Percentiles rank a stretch among this genome's conserved stretches.
phyloP scores from a whole-genome alignment of 2,329 filamentous ascomycete species.

The Ambrosiella beaveri region DNA sequence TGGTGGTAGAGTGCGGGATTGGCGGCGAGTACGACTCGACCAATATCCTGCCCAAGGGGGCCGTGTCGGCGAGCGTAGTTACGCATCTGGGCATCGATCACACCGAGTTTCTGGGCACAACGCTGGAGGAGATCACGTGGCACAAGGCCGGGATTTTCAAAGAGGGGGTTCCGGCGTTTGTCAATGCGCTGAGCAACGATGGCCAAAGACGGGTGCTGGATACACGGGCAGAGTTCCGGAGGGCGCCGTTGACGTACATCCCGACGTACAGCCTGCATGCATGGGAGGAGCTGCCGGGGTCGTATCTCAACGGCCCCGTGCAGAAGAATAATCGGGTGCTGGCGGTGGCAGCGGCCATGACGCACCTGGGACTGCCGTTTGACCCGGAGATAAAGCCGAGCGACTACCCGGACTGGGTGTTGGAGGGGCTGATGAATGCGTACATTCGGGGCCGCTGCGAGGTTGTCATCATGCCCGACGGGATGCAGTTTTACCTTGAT shows the following conservation, averaged over 20 bases:
- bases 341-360: slow-evolving; percentile 36
- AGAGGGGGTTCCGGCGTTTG: slow-evolving; percentile 27
- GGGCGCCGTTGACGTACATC: slow-evolving; percentile 26
- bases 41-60: slow-evolving; percentile 51
- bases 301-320: slow-evolving; percentile 31
- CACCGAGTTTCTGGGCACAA: slow-evolving; percentile 59
- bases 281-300: slow-evolving; percentile 26
- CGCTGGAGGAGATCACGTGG: slow-evolving; percentile 70
- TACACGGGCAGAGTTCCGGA: slow-evolving; percentile 41
- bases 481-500: slow-evolving; percentile 62
- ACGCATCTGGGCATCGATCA: slow-evolving; percentile 78
- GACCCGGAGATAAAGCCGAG: neutral
- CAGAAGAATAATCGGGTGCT: slow-evolving; percentile 43
- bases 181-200: slow-evolving; percentile 18
- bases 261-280: slow-evolving; percentile 21
- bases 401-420: slow-evolving; percentile 28
- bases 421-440: slow-evolving; percentile 47
- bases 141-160: slow-evolving; percentile 86
- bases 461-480: slow-evolving; percentile 29
- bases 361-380: slow-evolving; percentile 31
- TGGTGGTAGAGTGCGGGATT: slow-evolving; percentile 83
- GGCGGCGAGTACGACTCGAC: slow-evolving; percentile 89
- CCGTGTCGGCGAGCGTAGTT: slow-evolving; percentile 55
- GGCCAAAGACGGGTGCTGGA: slow-evolving; percentile 33
- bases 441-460: slow-evolving; percentile 65